phyloP scores from a whole-genome alignment of 805 yeast species.

The Cephaloascus albidus region DNA sequence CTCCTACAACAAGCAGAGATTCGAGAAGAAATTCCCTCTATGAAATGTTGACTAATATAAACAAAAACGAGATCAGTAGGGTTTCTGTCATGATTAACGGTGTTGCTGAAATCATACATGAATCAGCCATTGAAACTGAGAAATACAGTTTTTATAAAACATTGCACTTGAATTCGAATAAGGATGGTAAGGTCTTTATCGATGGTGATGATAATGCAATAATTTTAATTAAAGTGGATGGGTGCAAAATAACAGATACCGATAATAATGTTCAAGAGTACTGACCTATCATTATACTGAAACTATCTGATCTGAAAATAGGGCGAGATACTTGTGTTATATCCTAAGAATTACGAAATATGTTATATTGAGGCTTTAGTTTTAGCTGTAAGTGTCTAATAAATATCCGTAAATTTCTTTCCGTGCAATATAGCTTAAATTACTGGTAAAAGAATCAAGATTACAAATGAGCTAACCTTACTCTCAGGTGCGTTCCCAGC shows the following conservation, averaged over 20 bases:
- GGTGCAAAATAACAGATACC: constrained; percentile 74
- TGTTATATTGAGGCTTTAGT: no score
- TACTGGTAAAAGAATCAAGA: no score
- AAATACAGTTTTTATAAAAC: constrained; percentile 54
- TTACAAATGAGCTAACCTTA: no score
- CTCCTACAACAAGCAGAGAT: constrained; percentile 1
- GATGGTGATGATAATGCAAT: constrained; percentile 56
- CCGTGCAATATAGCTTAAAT: no score
- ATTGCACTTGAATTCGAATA: constrained; percentile 50
- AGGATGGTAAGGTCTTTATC: constrained; percentile 64
- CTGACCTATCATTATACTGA: no score
- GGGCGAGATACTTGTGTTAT: no score
- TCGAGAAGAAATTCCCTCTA: constrained; percentile 10
- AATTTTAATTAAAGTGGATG: constrained; percentile 52
- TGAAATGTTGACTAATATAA: constrained; percentile 62
- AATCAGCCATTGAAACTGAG: constrained; percentile 22
- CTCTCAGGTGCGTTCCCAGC: no score
- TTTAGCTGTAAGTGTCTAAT: no score
- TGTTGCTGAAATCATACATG: constrained; percentile 42
- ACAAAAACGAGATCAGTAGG: constrained; percentile 70
- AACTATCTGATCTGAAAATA: no score
- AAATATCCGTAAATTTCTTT: no score
- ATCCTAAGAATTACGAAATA: no score
- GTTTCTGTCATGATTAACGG: constrained; percentile 81
- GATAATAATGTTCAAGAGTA: constrained; percentile 44